A percentile compares a stretch with the other conserved stretches of the same genome.
phyloP scores from a whole-genome alignment of 768 basidiomycete species.

The Russula foetens region DNA sequence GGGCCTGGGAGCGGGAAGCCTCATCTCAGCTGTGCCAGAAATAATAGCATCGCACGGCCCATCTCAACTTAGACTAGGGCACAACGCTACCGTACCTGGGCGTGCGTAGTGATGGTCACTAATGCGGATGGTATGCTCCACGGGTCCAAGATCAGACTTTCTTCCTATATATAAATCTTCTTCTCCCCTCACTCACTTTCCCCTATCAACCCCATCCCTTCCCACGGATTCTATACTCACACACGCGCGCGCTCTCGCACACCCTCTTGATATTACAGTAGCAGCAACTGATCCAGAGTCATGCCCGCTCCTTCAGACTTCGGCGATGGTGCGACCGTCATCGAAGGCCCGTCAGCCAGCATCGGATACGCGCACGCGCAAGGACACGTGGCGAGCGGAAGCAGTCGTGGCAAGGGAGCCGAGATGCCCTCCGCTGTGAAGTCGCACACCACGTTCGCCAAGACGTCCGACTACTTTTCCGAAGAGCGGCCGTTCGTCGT shows the following conservation, averaged over 20 bases:
- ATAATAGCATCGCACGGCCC: too few species aligned
- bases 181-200: not conserved
- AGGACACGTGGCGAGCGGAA: not conserved
- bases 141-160: not conserved
- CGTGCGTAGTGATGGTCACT: not conserved
- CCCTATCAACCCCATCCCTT: not conserved
- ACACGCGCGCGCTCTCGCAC: not conserved
- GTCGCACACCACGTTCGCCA: not conserved
- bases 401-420: not conserved
- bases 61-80: not conserved
- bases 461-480: conserved; percentile 24
- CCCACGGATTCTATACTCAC: not conserved
- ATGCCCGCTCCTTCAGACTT: conserved; percentile 10
- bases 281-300: not conserved
- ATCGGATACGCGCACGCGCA: not conserved
- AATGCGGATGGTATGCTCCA: not conserved
- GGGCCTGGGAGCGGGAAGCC: too few species aligned
- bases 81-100: not conserved
- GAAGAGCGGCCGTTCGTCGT: conserved; percentile 66
- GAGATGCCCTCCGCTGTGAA: not conserved
- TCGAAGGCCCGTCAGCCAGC: not conserved
- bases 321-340: conserved; percentile 6
- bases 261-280: not conserved
- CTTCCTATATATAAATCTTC: too few species aligned
- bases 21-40: too few species aligned